These are phyloP conservation scores for Rugiboletus extremiorientalis DNA, from an alignment of 1,284 basidiomycete species.

Conservation along the genomic window DNA sequence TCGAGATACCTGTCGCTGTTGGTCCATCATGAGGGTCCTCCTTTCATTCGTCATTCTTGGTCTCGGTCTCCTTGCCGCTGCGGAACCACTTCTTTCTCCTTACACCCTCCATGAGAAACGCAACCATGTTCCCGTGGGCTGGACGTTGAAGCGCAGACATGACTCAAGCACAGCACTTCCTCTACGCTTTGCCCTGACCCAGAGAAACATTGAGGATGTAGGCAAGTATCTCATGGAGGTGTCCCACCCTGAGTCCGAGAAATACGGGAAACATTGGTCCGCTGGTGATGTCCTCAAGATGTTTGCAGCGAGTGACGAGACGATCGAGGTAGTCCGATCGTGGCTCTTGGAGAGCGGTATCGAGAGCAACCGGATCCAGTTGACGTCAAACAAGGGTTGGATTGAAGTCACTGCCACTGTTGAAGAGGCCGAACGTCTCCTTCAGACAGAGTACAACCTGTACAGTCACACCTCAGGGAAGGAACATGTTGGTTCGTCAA, in stretches of 20 bases:
- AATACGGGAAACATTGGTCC: constrained; percentile 47
- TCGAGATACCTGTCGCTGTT: neutral
- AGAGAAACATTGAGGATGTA: constrained; percentile 41
- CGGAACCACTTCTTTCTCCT: constrained; percentile 14
- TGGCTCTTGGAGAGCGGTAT: constrained; percentile 44
- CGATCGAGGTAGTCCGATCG: constrained; percentile 35
- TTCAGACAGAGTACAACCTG: constrained; percentile 27
- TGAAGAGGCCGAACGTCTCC: constrained; percentile 39
- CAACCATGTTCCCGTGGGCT: constrained; percentile 31
- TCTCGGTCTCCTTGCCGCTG: constrained; percentile 15
- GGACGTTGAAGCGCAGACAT: constrained; percentile 32
- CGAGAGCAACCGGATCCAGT: constrained; percentile 27
- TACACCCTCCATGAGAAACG: constrained; percentile 36
- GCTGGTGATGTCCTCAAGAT: constrained; percentile 36
- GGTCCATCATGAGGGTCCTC: constrained; percentile 16
- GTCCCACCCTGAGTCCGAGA: constrained; percentile 42
- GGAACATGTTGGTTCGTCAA: constrained; percentile 39
- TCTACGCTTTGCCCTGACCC: constrained; percentile 41
- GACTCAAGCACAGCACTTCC: constrained; percentile 29
- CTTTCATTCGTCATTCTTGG: constrained; percentile 14
- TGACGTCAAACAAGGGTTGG: constrained; percentile 41
- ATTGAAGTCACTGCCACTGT: constrained; percentile 40
- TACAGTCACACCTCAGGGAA: constrained; percentile 40
- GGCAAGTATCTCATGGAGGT: constrained; percentile 41
- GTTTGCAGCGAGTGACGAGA: constrained; percentile 41